Evolutionary conservation across 345 rosid species (phyloP).

Genomic region (Pistacia vera): DNA sequence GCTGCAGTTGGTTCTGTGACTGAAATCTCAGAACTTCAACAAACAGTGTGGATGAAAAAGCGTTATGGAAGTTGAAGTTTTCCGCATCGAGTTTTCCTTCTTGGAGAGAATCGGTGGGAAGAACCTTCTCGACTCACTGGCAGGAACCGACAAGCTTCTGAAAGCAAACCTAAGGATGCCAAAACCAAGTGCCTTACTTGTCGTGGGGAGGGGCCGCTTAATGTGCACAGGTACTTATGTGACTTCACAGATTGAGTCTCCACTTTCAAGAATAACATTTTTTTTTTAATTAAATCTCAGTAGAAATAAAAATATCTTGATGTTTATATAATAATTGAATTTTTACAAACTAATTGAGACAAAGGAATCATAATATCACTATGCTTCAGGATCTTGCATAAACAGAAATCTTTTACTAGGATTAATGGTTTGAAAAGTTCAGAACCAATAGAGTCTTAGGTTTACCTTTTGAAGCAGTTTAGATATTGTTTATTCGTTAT

Average conservation of each 20-base stretch:
- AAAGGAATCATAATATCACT: neutral
- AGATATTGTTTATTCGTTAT: neutral
- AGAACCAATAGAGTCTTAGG: neutral
- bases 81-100: constrained; percentile 75
- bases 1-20: constrained; percentile 49
- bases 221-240: constrained; percentile 67
- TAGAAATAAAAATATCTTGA: neutral
- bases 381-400: neutral
- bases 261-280: neutral
- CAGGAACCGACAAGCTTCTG: constrained; percentile 33
- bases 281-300: neutral
- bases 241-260: neutral
- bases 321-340: neutral
- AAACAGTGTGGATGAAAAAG: constrained; percentile 49
- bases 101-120: constrained; percentile 97
- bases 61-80: constrained; percentile 37
- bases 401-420: neutral
- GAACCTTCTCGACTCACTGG: constrained; percentile 71
- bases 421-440: neutral
- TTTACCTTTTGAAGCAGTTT: neutral
- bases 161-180: constrained; percentile 31
- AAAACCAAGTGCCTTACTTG: constrained; percentile 63
- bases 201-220: constrained; percentile 81
- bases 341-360: neutral
- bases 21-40: constrained; percentile 51